phyloP scores from a whole-genome alignment of 1,284 basidiomycete species.

The Trametes versicolor region DNA sequence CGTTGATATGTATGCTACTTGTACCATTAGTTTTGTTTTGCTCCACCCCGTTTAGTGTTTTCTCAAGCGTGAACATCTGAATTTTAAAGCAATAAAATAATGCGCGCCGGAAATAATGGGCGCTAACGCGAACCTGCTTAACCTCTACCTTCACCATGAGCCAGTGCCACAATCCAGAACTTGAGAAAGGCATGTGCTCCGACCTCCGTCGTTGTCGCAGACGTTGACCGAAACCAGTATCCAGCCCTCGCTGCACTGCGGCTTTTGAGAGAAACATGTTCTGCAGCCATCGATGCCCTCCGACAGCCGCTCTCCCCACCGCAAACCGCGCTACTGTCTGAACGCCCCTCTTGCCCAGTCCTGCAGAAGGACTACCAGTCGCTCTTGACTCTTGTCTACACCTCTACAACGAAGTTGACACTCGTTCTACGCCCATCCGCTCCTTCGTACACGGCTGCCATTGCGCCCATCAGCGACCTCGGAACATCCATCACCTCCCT shows the following conservation, averaged over 20 bases:
- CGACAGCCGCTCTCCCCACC: constrained; percentile 29
- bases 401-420: constrained; percentile 69
- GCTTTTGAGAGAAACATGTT: constrained; percentile 53
- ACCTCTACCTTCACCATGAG: constrained; percentile 26
- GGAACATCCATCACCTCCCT: constrained; percentile 62
- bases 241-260: constrained; percentile 39
- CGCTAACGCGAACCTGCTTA: background rate
- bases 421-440: constrained; percentile 70
- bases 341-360: constrained; percentile 47
- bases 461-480: constrained; percentile 67
- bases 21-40: constrained; percentile 11
- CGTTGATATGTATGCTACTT: constrained; percentile 16
- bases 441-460: constrained; percentile 63
- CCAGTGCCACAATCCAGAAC: constrained; percentile 13
- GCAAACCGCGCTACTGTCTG: constrained; percentile 32
- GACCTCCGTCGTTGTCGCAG: background rate
- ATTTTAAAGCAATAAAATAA: no score
- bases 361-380: constrained; percentile 68
- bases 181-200: constrained; percentile 35
- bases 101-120: background rate
- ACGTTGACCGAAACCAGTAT: constrained; percentile 32
- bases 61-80: no score
- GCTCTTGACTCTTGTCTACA: constrained; percentile 69
- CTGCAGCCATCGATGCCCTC: constrained; percentile 51
- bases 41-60: background rate